A percentile compares a stretch with the other conserved stretches of the same genome.
These are phyloP conservation scores for Melaleuca quinquenervia DNA, from an alignment of 345 rosid genomes.

Conservation along the genomic window DNA sequence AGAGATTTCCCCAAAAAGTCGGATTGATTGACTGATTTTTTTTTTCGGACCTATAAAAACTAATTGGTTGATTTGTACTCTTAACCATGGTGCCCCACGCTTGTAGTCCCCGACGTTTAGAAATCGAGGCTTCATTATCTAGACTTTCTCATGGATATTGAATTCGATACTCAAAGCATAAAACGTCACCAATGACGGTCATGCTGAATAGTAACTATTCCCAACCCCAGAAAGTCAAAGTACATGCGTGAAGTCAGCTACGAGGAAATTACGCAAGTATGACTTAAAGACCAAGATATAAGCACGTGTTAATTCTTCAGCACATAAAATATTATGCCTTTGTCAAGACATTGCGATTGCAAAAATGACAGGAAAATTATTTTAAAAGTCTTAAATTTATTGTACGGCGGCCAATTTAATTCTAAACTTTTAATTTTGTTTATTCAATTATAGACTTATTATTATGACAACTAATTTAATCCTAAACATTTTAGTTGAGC, in stretches of 20 bases:
- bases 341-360: neutral
- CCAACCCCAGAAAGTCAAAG: neutral
- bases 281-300: neutral
- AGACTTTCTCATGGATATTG: neutral
- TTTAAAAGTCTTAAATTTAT: no score
- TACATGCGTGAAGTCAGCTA: neutral
- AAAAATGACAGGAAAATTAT: no score
- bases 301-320: neutral
- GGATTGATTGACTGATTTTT: neutral
- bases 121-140: neutral
- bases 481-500: no score
- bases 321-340: neutral
- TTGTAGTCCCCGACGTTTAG: neutral
- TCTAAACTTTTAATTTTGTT: no score
- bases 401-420: no score
- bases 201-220: neutral
- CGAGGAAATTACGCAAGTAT: neutral
- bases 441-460: no score
- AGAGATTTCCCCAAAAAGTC: neutral
- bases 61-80: neutral
- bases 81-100: neutral
- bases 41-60: neutral
- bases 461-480: no score
- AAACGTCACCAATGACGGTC: neutral
- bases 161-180: neutral